phyloP scores from a whole-genome alignment of 2,329 filamentous ascomycete species.

The Coniochaeta ligniaria region DNA sequence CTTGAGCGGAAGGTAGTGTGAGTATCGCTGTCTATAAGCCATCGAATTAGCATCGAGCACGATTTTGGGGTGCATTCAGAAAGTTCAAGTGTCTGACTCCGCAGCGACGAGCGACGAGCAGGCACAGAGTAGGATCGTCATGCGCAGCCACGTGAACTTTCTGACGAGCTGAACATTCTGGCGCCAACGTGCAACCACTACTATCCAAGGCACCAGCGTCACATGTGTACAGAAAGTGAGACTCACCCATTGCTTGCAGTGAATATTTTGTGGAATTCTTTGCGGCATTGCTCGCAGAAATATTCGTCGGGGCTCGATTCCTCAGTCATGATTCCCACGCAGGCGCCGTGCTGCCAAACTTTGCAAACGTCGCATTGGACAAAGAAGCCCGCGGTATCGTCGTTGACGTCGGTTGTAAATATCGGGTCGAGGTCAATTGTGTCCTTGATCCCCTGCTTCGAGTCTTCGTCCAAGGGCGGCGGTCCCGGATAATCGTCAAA shows the following conservation, averaged over 20 bases:
- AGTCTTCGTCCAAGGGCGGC: conserved; percentile 52
- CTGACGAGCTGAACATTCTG: conserved; percentile 16
- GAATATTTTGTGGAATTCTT: conserved; percentile 82
- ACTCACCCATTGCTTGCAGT: conserved; percentile 79
- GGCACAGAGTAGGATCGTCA: conserved; percentile 3
- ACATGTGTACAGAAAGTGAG: conserved; percentile 4
- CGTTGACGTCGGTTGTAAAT: conserved; percentile 57
- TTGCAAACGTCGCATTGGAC: conserved; percentile 97
- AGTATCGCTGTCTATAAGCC: conserved; percentile 53
- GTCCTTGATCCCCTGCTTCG: conserved; percentile 45
- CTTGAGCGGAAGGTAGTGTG: conserved; percentile 56
- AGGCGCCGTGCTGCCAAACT: conserved; percentile 98
- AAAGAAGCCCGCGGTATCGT: conserved; percentile 90
- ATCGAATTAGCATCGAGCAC: conserved; percentile 28
- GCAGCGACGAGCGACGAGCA: conserved; percentile 15
- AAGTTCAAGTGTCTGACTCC: not conserved
- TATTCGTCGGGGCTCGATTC: conserved; percentile 92
- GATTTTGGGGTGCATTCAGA: not conserved
- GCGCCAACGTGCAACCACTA: not conserved
- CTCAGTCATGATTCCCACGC: conserved; percentile 94
- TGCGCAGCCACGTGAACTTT: conserved; percentile 15
- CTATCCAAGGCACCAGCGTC: not conserved
- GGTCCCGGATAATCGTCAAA: conserved; percentile 91
- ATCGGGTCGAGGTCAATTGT: conserved; percentile 50
- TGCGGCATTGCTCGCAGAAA: conserved; percentile 92